Percentiles rank a stretch among this genome's conserved stretches.
phyloP scores from a whole-genome alignment of 2,329 filamentous ascomycete species.

The Teratosphaeria nubilosa region DNA sequence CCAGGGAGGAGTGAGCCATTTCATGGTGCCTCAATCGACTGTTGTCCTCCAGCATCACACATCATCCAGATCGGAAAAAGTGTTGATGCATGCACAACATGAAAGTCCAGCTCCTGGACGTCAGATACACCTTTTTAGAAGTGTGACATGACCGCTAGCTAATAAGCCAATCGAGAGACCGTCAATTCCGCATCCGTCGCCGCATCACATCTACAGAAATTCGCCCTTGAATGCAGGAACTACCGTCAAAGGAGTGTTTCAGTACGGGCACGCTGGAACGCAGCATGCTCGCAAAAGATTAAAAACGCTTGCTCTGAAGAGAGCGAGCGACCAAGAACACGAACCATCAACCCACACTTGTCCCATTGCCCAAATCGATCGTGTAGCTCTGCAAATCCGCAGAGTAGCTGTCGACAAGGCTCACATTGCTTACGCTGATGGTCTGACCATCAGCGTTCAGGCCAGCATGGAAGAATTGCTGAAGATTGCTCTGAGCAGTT shows the following conservation, averaged over 20 bases:
- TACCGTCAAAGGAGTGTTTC: neutral
- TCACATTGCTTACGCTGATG: constrained; percentile 15
- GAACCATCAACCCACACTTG: constrained; percentile 11
- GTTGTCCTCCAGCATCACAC: too few relatives aligned
- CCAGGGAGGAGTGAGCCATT: too few relatives aligned
- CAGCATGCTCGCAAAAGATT: neutral
- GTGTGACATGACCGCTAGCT: too few relatives aligned
- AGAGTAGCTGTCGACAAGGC: constrained; percentile 19
- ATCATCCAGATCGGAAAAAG: too few relatives aligned
- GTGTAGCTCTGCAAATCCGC: constrained; percentile 12
- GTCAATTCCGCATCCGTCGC: too few relatives aligned
- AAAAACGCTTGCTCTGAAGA: neutral
- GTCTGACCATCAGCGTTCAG: constrained; percentile 8
- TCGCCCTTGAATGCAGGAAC: too few relatives aligned
- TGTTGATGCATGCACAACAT: too few relatives aligned
- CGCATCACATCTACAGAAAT: too few relatives aligned
- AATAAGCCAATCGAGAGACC: too few relatives aligned
- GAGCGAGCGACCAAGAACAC: neutral
- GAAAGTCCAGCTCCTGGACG: too few relatives aligned
- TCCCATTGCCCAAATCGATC: constrained; percentile 16
- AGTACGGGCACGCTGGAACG: neutral
- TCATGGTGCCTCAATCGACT: too few relatives aligned
- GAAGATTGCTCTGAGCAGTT: constrained; percentile 34
- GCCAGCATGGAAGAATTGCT: constrained; percentile 22
- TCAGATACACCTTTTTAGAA: too few relatives aligned